A percentile compares a stretch with the other conserved stretches of the same genome.
These are phyloP conservation scores for Coniochaeta sp. DNA, from an alignment of 2,329 filamentous ascomycete genomes.

Conservation along the genomic window DNA sequence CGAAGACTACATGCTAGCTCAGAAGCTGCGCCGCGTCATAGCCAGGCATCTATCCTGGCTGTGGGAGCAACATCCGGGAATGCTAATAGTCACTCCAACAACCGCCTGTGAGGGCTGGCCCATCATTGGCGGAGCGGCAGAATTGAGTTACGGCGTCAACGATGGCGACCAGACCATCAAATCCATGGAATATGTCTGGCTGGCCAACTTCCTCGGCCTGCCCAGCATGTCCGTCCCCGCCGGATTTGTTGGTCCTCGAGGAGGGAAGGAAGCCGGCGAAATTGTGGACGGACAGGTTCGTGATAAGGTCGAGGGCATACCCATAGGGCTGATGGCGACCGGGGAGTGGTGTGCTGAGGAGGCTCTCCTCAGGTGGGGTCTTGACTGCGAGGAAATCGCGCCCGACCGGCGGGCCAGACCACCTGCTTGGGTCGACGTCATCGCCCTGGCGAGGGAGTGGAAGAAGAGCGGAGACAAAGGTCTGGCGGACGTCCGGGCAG, in stretches of 20 bases:
- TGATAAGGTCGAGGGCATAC: slow-evolving; percentile 29
- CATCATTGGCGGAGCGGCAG: slow-evolving; percentile 23
- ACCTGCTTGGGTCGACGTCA: slow-evolving; percentile 36
- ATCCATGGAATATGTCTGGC: slow-evolving; percentile 42
- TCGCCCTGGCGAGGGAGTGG: slow-evolving; percentile 24
- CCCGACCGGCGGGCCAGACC: slow-evolving; percentile 24
- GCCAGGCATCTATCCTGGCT: slow-evolving; percentile 65
- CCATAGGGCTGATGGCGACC: slow-evolving; percentile 46
- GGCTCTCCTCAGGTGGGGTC: slow-evolving; percentile 37
- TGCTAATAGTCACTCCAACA: slow-evolving; percentile 66
- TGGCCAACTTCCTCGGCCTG: slow-evolving; percentile 42
- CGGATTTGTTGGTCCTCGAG: slow-evolving; percentile 30
- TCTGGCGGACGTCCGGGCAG: too few relatives aligned
- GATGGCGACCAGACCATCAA: slow-evolving; percentile 37
- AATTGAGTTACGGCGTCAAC: slow-evolving; percentile 32
- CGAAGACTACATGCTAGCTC: slow-evolving; percentile 60
- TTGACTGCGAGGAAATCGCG: slow-evolving; percentile 35
- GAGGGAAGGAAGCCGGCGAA: slow-evolving; percentile 14
- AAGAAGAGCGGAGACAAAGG: not conserved
- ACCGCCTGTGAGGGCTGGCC: slow-evolving; percentile 41
- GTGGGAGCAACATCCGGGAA: slow-evolving; percentile 56
- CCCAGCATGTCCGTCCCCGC: slow-evolving; percentile 37
- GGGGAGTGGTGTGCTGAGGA: slow-evolving; percentile 48
- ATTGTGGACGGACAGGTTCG: slow-evolving; percentile 22
- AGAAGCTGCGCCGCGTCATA: slow-evolving; percentile 60